A percentile compares a stretch with the other conserved stretches of the same genome.
These are phyloP conservation scores for Leptosphaerulina australis DNA, from an alignment of 2,329 filamentous ascomycete species.

Conservation along the genomic window DNA sequence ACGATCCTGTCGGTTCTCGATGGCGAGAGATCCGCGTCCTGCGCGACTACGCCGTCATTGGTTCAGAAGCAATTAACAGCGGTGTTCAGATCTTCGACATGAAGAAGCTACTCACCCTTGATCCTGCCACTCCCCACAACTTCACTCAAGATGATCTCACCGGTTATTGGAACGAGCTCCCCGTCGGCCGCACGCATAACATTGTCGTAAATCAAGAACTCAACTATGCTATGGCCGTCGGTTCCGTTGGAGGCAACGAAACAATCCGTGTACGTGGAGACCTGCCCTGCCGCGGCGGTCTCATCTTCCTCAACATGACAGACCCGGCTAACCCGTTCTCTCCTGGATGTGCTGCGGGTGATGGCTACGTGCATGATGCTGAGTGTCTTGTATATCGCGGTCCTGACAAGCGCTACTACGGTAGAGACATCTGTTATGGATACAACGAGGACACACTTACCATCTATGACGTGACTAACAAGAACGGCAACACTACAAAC, in stretches of 20 bases:
- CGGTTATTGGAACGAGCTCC: constrained; percentile 34
- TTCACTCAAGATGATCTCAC: constrained; percentile 37
- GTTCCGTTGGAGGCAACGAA: constrained; percentile 34
- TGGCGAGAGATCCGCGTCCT: constrained; percentile 58
- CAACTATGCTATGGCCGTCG: constrained; percentile 39
- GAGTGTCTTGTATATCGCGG: constrained; percentile 63
- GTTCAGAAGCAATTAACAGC: constrained; percentile 50
- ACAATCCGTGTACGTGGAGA: constrained; percentile 34
- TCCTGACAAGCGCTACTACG: constrained; percentile 55
- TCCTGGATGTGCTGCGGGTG: constrained; percentile 59
- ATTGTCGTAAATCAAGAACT: constrained; percentile 41
- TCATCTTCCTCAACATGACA: constrained; percentile 63
- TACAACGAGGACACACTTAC: constrained; percentile 61
- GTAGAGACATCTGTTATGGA: constrained; percentile 60
- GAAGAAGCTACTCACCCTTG: constrained; percentile 50
- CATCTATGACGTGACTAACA: constrained; percentile 58
- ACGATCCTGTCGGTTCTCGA: constrained; percentile 49
- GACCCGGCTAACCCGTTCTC: constrained; percentile 58
- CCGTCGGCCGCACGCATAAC: constrained; percentile 43
- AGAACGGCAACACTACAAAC: constrained; percentile 46
- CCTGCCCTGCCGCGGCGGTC: constrained; percentile 55
- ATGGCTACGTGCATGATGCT: constrained; percentile 66
- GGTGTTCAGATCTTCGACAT: constrained; percentile 67
- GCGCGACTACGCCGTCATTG: constrained; percentile 49
- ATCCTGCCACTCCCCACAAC: constrained; percentile 31